Conservation (phyloP, 2,329 filamentous ascomycete species). For the Kalaharituber pfeilii region DNA sequence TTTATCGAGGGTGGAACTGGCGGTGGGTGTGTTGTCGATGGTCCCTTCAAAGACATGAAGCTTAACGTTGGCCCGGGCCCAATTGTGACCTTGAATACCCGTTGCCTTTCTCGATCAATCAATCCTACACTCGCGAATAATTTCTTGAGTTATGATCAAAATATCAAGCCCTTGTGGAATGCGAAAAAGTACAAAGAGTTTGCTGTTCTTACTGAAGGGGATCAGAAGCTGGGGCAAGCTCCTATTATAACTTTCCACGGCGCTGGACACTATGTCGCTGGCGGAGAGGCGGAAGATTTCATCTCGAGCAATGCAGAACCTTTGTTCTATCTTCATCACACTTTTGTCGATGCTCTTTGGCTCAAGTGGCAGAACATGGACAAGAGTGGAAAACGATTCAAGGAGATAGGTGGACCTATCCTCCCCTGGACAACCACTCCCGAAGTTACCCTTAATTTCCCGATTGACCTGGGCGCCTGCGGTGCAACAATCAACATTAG, state of each 20-base stretch:
- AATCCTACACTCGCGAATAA: slow-evolving; percentile 1
- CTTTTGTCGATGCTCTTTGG: slow-evolving; percentile 19
- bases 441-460: not conserved
- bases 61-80: slow-evolving; percentile 25
- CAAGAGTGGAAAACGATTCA: not conserved
- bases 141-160: too few species aligned
- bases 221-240: not conserved
- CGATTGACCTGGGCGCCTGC: not conserved
- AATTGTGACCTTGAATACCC: slow-evolving; percentile 13
- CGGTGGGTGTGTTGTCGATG: slow-evolving; percentile 2
- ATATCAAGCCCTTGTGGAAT: too few species aligned
- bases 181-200: not conserved
- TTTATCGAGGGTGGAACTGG: not conserved
- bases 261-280: not conserved
- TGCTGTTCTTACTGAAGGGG: not conserved
- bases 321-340: slow-evolving; percentile 22
- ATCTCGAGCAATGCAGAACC: slow-evolving; percentile 12
- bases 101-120: slow-evolving; percentile 26
- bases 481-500: too few species aligned
- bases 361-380: slow-evolving; percentile 21
- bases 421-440: too few species aligned
- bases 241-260: slow-evolving; percentile 1
- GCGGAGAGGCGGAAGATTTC: not conserved
- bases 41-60: slow-evolving; percentile 21
- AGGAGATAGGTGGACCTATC: not conserved